Conservation (phyloP, 805 yeast genomes). For the Suhomyces vadensis region DNA sequence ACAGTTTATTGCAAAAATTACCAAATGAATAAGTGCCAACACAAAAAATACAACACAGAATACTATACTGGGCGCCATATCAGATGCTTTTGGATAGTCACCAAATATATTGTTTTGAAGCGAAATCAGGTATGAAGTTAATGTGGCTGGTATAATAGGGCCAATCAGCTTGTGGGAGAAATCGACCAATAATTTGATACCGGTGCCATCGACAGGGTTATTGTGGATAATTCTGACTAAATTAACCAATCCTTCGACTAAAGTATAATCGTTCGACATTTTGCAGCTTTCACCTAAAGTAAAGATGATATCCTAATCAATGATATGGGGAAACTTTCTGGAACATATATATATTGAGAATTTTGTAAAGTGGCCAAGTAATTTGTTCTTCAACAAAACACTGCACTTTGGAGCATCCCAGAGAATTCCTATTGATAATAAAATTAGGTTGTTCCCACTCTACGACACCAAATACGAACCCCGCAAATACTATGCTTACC, state of each 20-base stretch:
- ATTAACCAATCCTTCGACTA: slow-evolving; percentile 13
- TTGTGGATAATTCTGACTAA: slow-evolving; percentile 27
- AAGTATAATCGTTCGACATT: not conserved
- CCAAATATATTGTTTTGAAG: slow-evolving; percentile 16
- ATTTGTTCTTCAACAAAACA: no score
- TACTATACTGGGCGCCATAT: slow-evolving; percentile 15
- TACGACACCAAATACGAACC: no score
- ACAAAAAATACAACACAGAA: slow-evolving; percentile 14
- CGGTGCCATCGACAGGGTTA: slow-evolving; percentile 53
- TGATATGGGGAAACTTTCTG: no score
- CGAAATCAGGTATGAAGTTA: slow-evolving; percentile 7
- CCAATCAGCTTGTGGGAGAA: slow-evolving; percentile 8
- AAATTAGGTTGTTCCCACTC: no score
- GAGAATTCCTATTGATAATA: no score
- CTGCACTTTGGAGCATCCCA: no score
- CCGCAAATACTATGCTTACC: no score
- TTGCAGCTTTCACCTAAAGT: no score
- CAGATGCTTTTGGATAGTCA: slow-evolving; percentile 14
- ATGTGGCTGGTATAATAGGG: slow-evolving; percentile 3
- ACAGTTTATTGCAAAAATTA: slow-evolving; percentile 13
- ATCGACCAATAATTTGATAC: slow-evolving; percentile 26
- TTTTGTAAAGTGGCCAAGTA: no score
- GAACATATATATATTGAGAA: no score
- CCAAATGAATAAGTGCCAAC: slow-evolving; percentile 9
- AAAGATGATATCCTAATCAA: no score